These are phyloP conservation scores for Lentinula detonsa DNA, from an alignment of 768 basidiomycete genomes.

Conservation along the genomic window DNA sequence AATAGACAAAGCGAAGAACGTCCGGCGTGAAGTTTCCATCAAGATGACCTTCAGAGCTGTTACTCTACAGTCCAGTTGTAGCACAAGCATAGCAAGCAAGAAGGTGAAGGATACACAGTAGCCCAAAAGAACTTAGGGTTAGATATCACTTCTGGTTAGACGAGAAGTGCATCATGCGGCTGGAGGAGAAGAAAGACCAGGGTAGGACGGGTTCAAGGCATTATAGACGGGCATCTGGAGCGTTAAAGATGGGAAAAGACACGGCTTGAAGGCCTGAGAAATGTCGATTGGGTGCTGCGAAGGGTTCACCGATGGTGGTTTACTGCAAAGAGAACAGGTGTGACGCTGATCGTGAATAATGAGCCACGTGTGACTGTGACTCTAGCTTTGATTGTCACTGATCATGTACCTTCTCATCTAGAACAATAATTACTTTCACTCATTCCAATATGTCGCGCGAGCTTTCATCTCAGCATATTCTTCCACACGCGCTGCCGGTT, in stretches of 20 bases:
- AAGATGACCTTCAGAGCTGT: neutral
- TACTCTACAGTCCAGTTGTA: neutral
- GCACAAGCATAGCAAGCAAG: neutral
- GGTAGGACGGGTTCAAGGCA: constrained; percentile 1
- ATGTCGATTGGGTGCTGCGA: neutral
- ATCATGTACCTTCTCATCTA: too few species aligned
- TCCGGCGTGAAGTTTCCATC: neutral
- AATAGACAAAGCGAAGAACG: neutral
- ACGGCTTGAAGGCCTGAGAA: neutral
- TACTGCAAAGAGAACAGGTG: neutral
- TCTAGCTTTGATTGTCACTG: too few species aligned
- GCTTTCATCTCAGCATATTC: constrained; percentile 35
- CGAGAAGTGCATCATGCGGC: constrained; percentile 2
- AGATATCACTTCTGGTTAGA: constrained; percentile 4
- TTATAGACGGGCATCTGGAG: neutral
- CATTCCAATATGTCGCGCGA: neutral
- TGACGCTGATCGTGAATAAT: neutral
- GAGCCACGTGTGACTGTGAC: neutral
- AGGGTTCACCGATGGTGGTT: constrained; percentile 2
- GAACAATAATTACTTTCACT: neutral
- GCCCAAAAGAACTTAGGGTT: constrained; percentile 6
- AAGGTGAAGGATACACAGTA: neutral
- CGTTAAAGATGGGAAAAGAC: neutral
- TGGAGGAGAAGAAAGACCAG: constrained; percentile 5
- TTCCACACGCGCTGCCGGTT: constrained; percentile 57